Percentiles rank a stretch among this genome's conserved stretches.
phyloP scores from a whole-genome alignment of 257 asterid genomes.

The Solanum verrucosum region DNA sequence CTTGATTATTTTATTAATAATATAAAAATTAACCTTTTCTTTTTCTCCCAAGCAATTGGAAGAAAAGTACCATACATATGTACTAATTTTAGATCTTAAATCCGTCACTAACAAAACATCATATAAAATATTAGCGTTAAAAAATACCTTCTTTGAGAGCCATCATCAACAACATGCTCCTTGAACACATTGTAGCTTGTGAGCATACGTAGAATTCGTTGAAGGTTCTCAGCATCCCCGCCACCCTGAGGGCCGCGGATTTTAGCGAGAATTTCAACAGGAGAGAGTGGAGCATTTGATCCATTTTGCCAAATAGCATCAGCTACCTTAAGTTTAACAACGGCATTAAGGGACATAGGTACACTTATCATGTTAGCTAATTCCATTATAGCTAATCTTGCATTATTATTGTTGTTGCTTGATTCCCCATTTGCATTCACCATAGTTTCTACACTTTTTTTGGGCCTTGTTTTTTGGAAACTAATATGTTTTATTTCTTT shows the following conservation, averaged over 20 bases:
- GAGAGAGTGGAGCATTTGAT: slow-evolving; percentile 14
- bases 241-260: neutral
- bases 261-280: slow-evolving; percentile 11
- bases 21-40: neutral
- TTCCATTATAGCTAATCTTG: slow-evolving; percentile 16
- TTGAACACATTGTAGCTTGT: slow-evolving; percentile 16
- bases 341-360: slow-evolving; percentile 16
- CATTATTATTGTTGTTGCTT: neutral
- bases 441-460: neutral
- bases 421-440: neutral
- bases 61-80: neutral
- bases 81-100: neutral
- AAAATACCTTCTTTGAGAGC: slow-evolving; percentile 8
- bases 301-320: slow-evolving; percentile 18
- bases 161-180: slow-evolving; percentile 1
- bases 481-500: neutral
- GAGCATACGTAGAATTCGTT: slow-evolving; percentile 17
- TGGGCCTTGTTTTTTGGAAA: neutral
- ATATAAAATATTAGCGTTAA: neutral
- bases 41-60: neutral
- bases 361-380: slow-evolving; percentile 25
- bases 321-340: slow-evolving; percentile 19
- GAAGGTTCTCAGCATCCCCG: slow-evolving; percentile 12
- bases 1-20: neutral
- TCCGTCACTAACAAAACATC: neutral